Percentiles rank a stretch among this genome's conserved stretches.
phyloP scores from a whole-genome alignment of 129 eudicot genomes.

The Artemisia tridentata region DNA sequence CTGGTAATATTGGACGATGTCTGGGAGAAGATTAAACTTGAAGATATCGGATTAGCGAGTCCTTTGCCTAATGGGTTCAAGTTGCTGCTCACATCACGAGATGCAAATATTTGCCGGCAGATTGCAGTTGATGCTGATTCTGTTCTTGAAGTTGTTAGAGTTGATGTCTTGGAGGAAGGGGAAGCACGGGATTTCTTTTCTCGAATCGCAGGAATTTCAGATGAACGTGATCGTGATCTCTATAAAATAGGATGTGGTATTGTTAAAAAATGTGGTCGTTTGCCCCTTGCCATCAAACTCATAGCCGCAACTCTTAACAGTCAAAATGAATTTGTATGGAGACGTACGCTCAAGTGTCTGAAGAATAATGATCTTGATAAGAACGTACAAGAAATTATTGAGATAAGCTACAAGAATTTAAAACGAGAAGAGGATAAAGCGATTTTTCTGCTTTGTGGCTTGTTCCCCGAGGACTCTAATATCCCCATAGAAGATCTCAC shows the following conservation, averaged over 20 bases:
- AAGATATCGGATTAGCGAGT: neutral
- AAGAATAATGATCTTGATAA: too few species aligned
- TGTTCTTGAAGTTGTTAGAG: neutral
- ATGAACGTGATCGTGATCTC: neutral
- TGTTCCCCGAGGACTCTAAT: neutral
- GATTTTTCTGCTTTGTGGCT: neutral
- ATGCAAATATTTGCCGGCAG: neutral
- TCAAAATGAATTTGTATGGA: neutral
- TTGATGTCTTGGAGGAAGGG: neutral
- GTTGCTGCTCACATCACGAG: neutral
- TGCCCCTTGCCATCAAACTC: neutral
- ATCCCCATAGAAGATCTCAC: neutral
- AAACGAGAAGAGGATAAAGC: neutral
- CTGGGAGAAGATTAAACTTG: neutral
- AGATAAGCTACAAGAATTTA: neutral
- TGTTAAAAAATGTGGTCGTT: neutral
- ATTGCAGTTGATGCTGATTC: neutral
- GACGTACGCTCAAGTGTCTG: neutral
- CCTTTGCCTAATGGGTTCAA: neutral
- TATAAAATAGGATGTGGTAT: neutral
- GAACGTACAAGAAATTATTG: neutral
- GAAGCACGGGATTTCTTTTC: neutral
- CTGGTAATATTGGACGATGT: neutral
- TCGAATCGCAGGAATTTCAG: neutral
- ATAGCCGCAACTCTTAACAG: neutral